Percentiles rank a stretch among this genome's conserved stretches.
phyloP scores from a whole-genome alignment of 257 asterid genomes.

The Pogostemon cablin region DNA sequence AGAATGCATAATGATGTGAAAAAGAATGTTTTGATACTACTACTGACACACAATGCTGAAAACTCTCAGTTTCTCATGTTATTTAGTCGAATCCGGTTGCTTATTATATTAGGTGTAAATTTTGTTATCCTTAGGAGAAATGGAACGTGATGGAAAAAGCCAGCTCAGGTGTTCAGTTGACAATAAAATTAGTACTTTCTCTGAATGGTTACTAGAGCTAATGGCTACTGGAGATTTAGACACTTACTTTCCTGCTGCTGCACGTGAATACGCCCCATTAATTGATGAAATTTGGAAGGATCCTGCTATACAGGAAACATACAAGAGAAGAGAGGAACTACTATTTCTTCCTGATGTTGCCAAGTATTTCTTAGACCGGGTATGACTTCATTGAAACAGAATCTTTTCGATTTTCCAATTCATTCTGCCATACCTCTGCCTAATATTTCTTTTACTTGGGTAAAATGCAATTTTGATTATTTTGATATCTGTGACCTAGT shows the following conservation, averaged over 20 bases:
- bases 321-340: slow-evolving; percentile 62
- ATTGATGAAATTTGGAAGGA: slow-evolving; percentile 69
- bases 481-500: too few species aligned
- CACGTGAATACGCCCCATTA: slow-evolving; percentile 60
- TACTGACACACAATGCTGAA: too few species aligned
- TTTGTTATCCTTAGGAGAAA: slow-evolving; percentile 36
- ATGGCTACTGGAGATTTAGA: slow-evolving; percentile 54
- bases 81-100: too few species aligned
- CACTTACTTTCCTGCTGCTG: slow-evolving; percentile 52
- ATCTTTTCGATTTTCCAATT: neutral
- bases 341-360: slow-evolving; percentile 58
- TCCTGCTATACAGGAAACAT: slow-evolving; percentile 75
- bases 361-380: slow-evolving; percentile 69
- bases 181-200: slow-evolving; percentile 47
- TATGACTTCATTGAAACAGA: slow-evolving; percentile 27
- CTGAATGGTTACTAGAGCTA: slow-evolving; percentile 60
- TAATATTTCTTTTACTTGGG: too few species aligned
- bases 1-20: too few species aligned
- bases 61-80: too few species aligned
- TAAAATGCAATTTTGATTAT: too few species aligned
- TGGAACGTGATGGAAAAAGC: slow-evolving; percentile 37
- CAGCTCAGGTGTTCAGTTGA: slow-evolving; percentile 52
- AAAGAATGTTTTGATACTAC: too few species aligned
- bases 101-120: neutral
- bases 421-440: neutral